phyloP scores from a whole-genome alignment of 768 basidiomycete species.

The Termitomyces sp. region DNA sequence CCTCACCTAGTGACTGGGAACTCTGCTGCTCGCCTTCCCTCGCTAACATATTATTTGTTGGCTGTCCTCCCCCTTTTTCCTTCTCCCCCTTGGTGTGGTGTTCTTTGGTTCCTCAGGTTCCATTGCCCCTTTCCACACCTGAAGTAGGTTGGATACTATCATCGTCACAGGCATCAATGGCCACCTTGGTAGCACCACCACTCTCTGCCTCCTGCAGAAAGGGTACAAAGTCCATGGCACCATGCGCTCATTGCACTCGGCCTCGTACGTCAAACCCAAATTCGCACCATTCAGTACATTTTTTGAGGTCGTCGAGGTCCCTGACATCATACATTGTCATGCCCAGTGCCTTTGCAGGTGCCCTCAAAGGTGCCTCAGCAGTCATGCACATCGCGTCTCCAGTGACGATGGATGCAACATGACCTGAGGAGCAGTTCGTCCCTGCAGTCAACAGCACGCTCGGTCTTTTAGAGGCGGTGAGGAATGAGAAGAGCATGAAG shows the following conservation, averaged over 20 bases:
- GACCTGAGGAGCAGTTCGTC: conserved; percentile 8
- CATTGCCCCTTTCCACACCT: too few species aligned
- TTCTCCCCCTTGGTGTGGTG: too few species aligned
- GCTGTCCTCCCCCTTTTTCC: too few species aligned
- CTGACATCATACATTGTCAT: conserved; percentile 3
- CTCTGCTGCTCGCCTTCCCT: too few species aligned
- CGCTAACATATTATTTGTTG: too few species aligned
- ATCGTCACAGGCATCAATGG: conserved; percentile 9
- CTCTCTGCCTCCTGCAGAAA: conserved; percentile 7
- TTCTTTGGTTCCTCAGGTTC: too few species aligned
- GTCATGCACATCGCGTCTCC: conserved; percentile 10
- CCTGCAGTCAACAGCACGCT: conserved; percentile 7
- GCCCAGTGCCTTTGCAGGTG: not conserved
- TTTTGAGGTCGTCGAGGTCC: conserved; percentile 8
- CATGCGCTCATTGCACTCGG: conserved; percentile 1
- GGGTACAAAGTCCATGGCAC: conserved; percentile 10
- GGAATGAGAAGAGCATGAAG: conserved; percentile 2
- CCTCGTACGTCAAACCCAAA: conserved; percentile 1
- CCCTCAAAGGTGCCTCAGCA: conserved; percentile 5
- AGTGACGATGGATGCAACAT: conserved; percentile 5
- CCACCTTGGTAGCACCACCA: conserved; percentile 7
- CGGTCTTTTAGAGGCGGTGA: not conserved
- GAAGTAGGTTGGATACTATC: too few species aligned
- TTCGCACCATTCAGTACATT: conserved; percentile 1
- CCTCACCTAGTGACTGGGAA: too few species aligned